Conservation (phyloP, 805 yeast genomes). For the Metschnikowia kunwiensis region DNA sequence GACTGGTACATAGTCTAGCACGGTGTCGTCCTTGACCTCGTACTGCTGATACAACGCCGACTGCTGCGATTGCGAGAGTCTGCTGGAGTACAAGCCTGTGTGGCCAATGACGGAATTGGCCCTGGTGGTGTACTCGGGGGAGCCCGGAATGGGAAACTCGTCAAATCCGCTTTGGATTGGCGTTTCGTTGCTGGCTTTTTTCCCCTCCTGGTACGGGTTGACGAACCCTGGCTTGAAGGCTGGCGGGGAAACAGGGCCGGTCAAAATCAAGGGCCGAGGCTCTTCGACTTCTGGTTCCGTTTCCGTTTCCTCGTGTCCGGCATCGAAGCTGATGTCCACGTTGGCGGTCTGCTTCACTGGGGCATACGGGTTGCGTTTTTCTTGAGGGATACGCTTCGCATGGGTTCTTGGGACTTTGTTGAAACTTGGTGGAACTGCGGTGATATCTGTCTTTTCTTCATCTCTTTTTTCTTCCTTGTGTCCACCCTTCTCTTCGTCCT, state of each 20-base stretch:
- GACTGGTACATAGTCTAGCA: slow-evolving; percentile 39
- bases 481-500: too few relatives aligned
- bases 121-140: slow-evolving; percentile 44
- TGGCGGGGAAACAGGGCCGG: slow-evolving; percentile 6
- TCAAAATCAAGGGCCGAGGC: slow-evolving; percentile 10
- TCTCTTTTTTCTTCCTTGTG: too few relatives aligned
- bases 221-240: slow-evolving; percentile 20
- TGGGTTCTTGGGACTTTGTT: too few relatives aligned
- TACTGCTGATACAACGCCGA: slow-evolving; percentile 43
- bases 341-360: slow-evolving; percentile 16
- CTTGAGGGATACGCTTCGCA: too few relatives aligned
- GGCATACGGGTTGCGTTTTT: slow-evolving; percentile 7
- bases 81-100: slow-evolving; percentile 34
- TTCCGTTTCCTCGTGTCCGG: slow-evolving; percentile 12
- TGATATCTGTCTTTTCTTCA: too few relatives aligned
- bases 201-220: slow-evolving; percentile 26
- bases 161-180: slow-evolving; percentile 25
- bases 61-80: slow-evolving; percentile 44
- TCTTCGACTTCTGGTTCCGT: slow-evolving; percentile 5
- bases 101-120: slow-evolving; percentile 43
- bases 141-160: slow-evolving; percentile 45
- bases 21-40: slow-evolving; percentile 45
- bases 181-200: slow-evolving; percentile 5
- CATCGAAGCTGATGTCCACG: slow-evolving; percentile 34
- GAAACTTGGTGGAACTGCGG: too few relatives aligned